These are phyloP conservation scores for Mayamaea pseudoterrestris DNA, from an alignment of 108 stramenopile species.

Conservation along the genomic window DNA sequence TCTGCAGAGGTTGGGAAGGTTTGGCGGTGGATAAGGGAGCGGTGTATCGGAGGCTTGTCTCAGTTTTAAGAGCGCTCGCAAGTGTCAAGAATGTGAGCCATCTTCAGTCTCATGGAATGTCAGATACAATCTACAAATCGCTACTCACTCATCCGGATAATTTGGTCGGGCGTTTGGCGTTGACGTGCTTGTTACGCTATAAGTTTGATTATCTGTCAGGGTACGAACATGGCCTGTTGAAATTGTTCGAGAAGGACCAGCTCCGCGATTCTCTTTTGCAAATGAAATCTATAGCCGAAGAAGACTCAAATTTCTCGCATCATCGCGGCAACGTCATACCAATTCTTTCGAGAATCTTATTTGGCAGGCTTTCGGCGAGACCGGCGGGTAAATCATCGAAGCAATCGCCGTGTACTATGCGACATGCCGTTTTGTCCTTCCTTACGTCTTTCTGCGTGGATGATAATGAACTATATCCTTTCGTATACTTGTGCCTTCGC, in stretches of 20 bases:
- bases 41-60: not conserved
- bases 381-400: constrained; percentile 42
- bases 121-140: constrained; percentile 37
- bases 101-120: constrained; percentile 44
- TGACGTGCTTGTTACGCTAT: constrained; percentile 46
- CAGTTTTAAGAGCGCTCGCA: constrained; percentile 62
- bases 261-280: constrained; percentile 61
- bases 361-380: constrained; percentile 55
- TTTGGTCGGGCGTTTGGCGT: constrained; percentile 37
- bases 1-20: too few relatives aligned
- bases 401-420: constrained; percentile 59
- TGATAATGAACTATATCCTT: constrained; percentile 48
- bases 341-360: constrained; percentile 55
- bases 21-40: too few relatives aligned
- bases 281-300: constrained; percentile 32
- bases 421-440: constrained; percentile 70
- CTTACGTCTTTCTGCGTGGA: constrained; percentile 45
- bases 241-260: constrained; percentile 41
- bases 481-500: constrained; percentile 68
- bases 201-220: constrained; percentile 46
- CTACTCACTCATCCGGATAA: constrained; percentile 56
- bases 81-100: constrained; percentile 69
- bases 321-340: constrained; percentile 45
- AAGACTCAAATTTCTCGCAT: constrained; percentile 29
- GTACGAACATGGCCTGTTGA: constrained; percentile 34